phyloP scores from a whole-genome alignment of 2,329 filamentous ascomycete genomes.

The Phoma sp. region DNA sequence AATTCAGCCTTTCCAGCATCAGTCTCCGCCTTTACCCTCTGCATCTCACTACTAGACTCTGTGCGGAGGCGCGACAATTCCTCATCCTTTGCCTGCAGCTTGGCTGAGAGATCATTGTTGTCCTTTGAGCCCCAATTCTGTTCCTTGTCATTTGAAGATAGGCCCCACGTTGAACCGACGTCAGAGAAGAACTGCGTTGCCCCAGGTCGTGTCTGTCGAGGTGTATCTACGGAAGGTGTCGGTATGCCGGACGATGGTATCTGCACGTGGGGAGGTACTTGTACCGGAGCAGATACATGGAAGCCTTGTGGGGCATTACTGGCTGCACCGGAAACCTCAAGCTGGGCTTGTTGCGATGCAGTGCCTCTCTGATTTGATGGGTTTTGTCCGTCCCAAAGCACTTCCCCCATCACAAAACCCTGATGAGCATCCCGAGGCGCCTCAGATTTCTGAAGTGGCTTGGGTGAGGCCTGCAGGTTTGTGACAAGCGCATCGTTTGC shows the following conservation, averaged over 20 bases:
- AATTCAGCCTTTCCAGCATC: conserved; percentile 26
- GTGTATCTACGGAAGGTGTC: conserved; percentile 1
- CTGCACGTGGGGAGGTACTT: background rate
- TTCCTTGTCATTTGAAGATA: conserved; percentile 5
- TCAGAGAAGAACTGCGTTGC: conserved; percentile 13
- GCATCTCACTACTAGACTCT: conserved; percentile 30
- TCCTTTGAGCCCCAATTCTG: conserved; percentile 9
- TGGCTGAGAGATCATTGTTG: conserved; percentile 22
- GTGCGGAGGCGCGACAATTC: conserved; percentile 31
- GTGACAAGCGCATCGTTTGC: conserved; percentile 30
- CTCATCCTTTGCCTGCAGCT: conserved; percentile 43
- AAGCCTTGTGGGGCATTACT: conserved; percentile 12
- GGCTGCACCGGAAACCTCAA: conserved; percentile 23
- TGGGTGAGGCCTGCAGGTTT: conserved; percentile 27
- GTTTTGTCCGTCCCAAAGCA: conserved; percentile 24
- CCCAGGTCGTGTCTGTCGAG: conserved; percentile 4
- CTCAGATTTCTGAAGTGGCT: conserved; percentile 21
- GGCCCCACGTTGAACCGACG: conserved; percentile 13
- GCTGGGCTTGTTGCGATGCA: conserved; percentile 24
- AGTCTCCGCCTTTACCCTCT: conserved; percentile 23
- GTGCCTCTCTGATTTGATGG: conserved; percentile 24
- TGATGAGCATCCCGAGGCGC: conserved; percentile 24
- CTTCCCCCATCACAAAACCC: conserved; percentile 34
- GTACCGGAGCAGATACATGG: background rate
- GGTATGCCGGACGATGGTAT: background rate